Conservation (phyloP, 345 rosid species). For the Cardiospermum halicacabum region DNA sequence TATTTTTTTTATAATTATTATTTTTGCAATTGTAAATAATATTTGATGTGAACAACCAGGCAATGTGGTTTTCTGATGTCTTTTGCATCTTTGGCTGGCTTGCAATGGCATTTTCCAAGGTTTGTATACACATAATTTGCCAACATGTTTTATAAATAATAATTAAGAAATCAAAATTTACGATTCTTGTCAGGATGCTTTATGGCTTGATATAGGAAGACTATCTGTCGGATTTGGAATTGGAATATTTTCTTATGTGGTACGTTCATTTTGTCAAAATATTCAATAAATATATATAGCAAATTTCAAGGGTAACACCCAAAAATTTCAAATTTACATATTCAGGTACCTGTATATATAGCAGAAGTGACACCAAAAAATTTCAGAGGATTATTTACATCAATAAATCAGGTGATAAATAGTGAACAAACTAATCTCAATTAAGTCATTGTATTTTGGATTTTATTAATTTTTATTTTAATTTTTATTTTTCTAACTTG, state of each 20-base stretch:
- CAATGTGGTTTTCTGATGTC: constrained; percentile 39
- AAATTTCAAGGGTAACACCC: too few relatives aligned
- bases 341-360: constrained; percentile 39
- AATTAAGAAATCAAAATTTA: constrained; percentile 16
- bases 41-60: constrained; percentile 26
- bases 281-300: too few relatives aligned
- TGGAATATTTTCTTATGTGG: constrained; percentile 44
- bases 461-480: too few relatives aligned
- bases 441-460: too few relatives aligned
- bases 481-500: too few relatives aligned
- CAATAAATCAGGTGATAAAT: constrained; percentile 19
- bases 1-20: background rate
- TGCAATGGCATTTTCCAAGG: constrained; percentile 49
- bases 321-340: too few relatives aligned
- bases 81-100: constrained; percentile 44
- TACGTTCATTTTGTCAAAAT: too few relatives aligned
- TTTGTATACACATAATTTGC: too few relatives aligned
- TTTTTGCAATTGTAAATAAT: too few relatives aligned
- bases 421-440: too few relatives aligned
- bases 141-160: too few relatives aligned
- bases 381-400: constrained; percentile 28
- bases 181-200: constrained; percentile 28
- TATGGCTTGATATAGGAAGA: constrained; percentile 43
- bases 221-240: constrained; percentile 41
- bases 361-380: constrained; percentile 41